Conservation (phyloP, 208 protist species). For the Giardia duodenalis region DNA sequence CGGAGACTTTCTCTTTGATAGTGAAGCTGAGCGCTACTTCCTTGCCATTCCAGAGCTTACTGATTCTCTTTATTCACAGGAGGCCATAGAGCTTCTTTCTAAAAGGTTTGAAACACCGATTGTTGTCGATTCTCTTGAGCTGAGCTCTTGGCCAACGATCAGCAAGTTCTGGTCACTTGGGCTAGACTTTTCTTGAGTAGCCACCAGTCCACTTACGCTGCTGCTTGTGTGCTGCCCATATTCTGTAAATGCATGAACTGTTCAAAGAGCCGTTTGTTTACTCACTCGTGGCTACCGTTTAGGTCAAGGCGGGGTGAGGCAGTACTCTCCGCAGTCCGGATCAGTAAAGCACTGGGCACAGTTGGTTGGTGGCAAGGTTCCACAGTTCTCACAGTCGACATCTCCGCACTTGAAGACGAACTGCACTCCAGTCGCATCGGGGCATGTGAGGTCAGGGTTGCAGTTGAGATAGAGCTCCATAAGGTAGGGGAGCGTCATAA, state of each 20-base stretch:
- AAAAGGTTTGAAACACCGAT: neutral
- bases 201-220: no score
- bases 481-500: neutral
- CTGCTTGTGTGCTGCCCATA: no score
- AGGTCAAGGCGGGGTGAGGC: neutral
- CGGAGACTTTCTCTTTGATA: neutral
- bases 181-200: neutral
- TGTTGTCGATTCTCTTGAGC: neutral
- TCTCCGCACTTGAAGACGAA: slow-evolving; percentile 12
- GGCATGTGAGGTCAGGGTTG: slow-evolving; percentile 27
- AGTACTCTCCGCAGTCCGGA: slow-evolving; percentile 11
- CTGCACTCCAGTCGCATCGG: neutral
- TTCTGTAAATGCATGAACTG: no score
- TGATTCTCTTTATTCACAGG: neutral
- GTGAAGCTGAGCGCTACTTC: neutral
- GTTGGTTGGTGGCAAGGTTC: neutral
- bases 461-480: slow-evolving; percentile 5
- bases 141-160: neutral
- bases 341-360: neutral
- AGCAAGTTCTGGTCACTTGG: neutral
- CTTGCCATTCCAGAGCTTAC: neutral
- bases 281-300: neutral
- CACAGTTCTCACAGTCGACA: slow-evolving; percentile 1
- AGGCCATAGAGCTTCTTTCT: neutral
- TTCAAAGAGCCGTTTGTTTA: neutral